These are phyloP conservation scores for Globisporangium sylvaticum DNA, from an alignment of 352 stramenopile species.

Conservation along the genomic window DNA sequence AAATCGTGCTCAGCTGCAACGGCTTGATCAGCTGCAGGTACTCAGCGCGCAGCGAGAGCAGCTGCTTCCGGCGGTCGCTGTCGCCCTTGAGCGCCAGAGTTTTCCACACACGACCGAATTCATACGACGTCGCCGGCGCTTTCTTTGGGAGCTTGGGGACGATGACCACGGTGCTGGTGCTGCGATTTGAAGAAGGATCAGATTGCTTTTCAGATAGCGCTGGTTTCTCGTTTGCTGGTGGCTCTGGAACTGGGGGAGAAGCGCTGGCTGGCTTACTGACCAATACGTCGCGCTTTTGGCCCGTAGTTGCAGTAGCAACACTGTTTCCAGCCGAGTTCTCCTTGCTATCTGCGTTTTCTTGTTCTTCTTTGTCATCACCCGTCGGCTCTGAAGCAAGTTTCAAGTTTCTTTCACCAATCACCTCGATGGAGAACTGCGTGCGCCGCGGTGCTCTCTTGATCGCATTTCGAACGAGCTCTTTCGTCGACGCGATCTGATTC, in stretches of 20 bases:
- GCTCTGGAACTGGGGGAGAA: not conserved
- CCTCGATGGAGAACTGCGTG: slow-evolving; percentile 42
- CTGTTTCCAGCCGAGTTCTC: slow-evolving; percentile 11
- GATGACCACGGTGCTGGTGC: not conserved
- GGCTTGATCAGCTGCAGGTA: slow-evolving; percentile 52
- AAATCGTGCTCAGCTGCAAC: slow-evolving; percentile 35
- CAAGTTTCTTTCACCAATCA: slow-evolving; percentile 25
- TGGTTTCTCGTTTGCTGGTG: not conserved
- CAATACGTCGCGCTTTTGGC: not conserved
- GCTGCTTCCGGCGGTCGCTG: slow-evolving; percentile 18
- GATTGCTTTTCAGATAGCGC: not conserved
- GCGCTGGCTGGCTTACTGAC: not conserved
- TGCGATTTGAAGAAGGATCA: not conserved
- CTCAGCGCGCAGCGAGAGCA: slow-evolving; percentile 35
- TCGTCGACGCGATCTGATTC: slow-evolving; percentile 50
- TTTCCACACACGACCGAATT: slow-evolving; percentile 80
- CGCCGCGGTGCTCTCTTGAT: slow-evolving; percentile 66
- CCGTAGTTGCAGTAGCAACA: not conserved
- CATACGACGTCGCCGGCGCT: slow-evolving; percentile 64
- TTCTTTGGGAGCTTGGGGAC: slow-evolving; percentile 63
- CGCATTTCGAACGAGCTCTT: slow-evolving; percentile 55
- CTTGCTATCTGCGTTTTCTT: not conserved
- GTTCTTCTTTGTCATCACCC: not conserved
- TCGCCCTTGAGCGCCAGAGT: slow-evolving; percentile 47
- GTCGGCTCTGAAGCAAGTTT: slow-evolving; percentile 19